Evolutionary conservation across 345 rosid genomes (phyloP).

Genomic region (Aethionema arabicum): DNA sequence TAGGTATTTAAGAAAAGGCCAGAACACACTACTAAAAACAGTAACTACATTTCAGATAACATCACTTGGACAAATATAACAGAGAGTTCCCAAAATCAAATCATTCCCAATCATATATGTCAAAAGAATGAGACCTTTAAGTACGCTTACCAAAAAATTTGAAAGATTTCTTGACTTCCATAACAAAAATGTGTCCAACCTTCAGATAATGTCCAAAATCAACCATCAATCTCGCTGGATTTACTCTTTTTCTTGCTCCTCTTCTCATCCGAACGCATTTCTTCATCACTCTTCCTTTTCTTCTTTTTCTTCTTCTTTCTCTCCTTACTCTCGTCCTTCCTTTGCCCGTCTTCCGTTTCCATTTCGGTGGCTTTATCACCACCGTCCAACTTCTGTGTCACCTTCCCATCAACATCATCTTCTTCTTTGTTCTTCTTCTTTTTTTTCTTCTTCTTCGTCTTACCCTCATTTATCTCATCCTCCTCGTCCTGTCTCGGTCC

Average conservation of each 20-base stretch:
- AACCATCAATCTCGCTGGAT: slow-evolving; percentile 28
- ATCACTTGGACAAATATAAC: slow-evolving; percentile 9
- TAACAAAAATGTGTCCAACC: slow-evolving; percentile 17
- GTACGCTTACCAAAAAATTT: slow-evolving; percentile 11
- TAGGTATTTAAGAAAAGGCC: neutral
- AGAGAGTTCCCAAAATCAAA: slow-evolving; percentile 30
- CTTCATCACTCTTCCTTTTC: slow-evolving; percentile 37
- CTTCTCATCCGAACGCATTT: slow-evolving; percentile 31
- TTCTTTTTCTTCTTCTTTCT: slow-evolving; percentile 24
- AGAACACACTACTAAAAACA: slow-evolving; percentile 22
- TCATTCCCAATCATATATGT: slow-evolving; percentile 10
- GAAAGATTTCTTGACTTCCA: neutral
- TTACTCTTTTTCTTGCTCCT: slow-evolving; percentile 47
- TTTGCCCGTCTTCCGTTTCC: slow-evolving; percentile 18
- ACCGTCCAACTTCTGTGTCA: slow-evolving; percentile 2
- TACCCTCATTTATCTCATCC: slow-evolving; percentile 9
- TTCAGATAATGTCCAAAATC: slow-evolving; percentile 22
- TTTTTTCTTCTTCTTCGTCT: slow-evolving; percentile 9
- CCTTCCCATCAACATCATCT: slow-evolving; percentile 1
- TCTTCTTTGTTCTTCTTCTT: slow-evolving; percentile 16
- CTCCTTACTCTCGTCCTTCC: slow-evolving; percentile 14
- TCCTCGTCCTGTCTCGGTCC: neutral
- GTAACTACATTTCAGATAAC: slow-evolving; percentile 14
- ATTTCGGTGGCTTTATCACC: neutral
- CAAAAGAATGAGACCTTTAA: slow-evolving; percentile 16